Percentiles rank a stretch among this genome's conserved stretches.
These are phyloP conservation scores for Prunus dulcis DNA, from an alignment of 306 rosid species.

Conservation along the genomic window DNA sequence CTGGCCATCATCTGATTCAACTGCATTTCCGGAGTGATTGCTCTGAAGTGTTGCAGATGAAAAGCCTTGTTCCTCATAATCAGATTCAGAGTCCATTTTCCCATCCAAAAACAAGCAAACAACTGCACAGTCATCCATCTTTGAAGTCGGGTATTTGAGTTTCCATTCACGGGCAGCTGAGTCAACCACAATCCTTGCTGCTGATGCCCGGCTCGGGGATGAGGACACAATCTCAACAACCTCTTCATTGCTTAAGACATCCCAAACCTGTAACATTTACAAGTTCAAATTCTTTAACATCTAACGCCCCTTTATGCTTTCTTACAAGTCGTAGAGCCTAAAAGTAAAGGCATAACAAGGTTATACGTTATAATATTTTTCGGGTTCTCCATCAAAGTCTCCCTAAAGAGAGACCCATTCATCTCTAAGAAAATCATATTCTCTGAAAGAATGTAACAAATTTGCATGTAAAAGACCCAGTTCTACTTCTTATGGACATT, in stretches of 20 bases:
- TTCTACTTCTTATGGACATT: too few relatives aligned
- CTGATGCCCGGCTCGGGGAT: conserved; percentile 64
- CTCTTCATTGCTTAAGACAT: conserved; percentile 92
- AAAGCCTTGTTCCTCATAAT: conserved; percentile 75
- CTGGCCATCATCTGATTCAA: conserved; percentile 82
- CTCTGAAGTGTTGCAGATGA: conserved; percentile 92
- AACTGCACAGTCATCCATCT: conserved; percentile 97
- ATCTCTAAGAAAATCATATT: too few relatives aligned
- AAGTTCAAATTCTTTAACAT: background rate
- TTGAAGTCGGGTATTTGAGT: conserved; percentile 87
- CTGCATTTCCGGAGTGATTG: conserved; percentile 74
- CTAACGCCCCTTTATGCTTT: background rate
- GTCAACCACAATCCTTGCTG: conserved; percentile 74
- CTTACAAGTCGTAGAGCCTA: background rate
- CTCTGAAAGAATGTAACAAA: too few relatives aligned
- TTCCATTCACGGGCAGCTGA: conserved; percentile 92
- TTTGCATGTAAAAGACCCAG: too few relatives aligned
- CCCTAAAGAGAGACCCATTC: too few relatives aligned
- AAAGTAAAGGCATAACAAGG: background rate
- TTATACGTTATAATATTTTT: background rate
- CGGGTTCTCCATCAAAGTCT: too few relatives aligned
- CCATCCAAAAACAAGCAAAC: conserved; percentile 85
- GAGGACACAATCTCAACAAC: conserved; percentile 84
- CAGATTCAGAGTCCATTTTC: conserved; percentile 95
- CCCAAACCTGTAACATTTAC: conserved; percentile 70